Base-by-base conservation (phyloP, 805 yeast species). In the Wickerhamiella occidentalis region DNA sequence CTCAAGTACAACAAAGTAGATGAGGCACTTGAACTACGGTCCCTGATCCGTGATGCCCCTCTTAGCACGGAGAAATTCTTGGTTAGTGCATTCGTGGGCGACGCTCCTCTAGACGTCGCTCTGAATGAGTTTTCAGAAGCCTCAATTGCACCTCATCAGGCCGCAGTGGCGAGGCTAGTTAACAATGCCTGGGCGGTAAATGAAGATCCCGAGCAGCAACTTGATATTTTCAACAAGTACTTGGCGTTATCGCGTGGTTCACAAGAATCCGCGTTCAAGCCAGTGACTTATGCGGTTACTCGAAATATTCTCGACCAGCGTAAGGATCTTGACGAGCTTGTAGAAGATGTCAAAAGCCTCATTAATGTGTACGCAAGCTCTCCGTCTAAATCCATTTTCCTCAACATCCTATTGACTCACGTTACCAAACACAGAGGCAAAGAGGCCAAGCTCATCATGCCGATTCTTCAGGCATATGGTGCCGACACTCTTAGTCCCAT, bases 61-160 rank as follows among this genome's bases (percentile, higher is more conserved):
- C 17, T 47, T 7, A 19, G 47, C 23, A 46, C 21, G 12, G 23
- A 21, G 25, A 17, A 17, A 29, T 54, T 46, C 23, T 23, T 57
- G 9, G 29, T 47, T 3, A 55, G 56, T 17, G 58, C 52, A 2
- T 56, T 58, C 35, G 40, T 58, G n/a, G 62, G 61, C 26, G 60
- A 58, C 15, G 60, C 58, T 1, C 59, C 62, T 4, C 40, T 45
- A 4, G 54, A 40, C 1, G 6, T 50, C 11, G 62, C 58, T 3
- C 41, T 36, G 11, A 15, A 22, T 11, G 28, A 33, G 18, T 58
- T 55, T 41, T 11, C 22, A 6, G 19, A 29, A 7, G 28, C 51
- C 23, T 29, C 26, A 11, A 51, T 36, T 15, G 40, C 47, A 1
- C 62, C 61, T 12, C 58, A 56, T 45, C 54, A 40, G 6, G 42